Evolutionary conservation across 2,329 filamentous ascomycete species (phyloP), one percentile per base, ranked within the genome.

Genomic region (Fusarium albidum): DNA sequence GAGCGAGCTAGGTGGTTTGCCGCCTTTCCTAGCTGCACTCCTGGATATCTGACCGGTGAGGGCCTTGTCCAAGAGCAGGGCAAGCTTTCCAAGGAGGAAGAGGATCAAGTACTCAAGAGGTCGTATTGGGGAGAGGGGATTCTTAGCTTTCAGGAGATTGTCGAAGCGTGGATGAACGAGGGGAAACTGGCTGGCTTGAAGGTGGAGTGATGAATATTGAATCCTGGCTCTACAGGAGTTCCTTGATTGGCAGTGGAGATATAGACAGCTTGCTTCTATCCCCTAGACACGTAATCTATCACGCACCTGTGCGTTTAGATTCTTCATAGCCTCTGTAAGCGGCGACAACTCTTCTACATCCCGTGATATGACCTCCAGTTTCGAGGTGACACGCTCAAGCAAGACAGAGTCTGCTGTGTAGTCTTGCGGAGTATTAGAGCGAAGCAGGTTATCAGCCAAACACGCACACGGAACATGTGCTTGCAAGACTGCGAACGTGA

Each of bases 91-190:
- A 6, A 40, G 15, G 38, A 40, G 38, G 38, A 40, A n/a, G 38
- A 26, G 5, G 9, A 40, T 40, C 21, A 40, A 29, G 28, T 41
- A 7, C 25, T 25, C 38, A 41, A 41, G 14, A 41, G 38, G 38
- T 41, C 38, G 9, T 41, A 41, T 26, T 41, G 38, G 38, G 38
- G 38, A 13, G 38, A 41, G 17, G 38, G 38, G 13, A 29, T 41
- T 4, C 38, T 41, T 7, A 41, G 38, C 26, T 41, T 41, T 14
- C 38, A 18, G 13, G n/a, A 41, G 26, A 26, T 27, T 28, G 38
- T 41, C 38, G 13, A 28, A 5, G 21, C 21, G 13, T 41, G 38
- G 38, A 12, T 41, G 38, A 7, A 41, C 13, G 14, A 17, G 26
- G 38, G 26, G 11, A 28, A 41, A 27, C 6, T 41, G 8, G 21